Percentiles rank a stretch among this genome's conserved stretches.
Evolutionary conservation across 148 eudicot species (phyloP).

Genomic region (Arbutus unedo): DNA sequence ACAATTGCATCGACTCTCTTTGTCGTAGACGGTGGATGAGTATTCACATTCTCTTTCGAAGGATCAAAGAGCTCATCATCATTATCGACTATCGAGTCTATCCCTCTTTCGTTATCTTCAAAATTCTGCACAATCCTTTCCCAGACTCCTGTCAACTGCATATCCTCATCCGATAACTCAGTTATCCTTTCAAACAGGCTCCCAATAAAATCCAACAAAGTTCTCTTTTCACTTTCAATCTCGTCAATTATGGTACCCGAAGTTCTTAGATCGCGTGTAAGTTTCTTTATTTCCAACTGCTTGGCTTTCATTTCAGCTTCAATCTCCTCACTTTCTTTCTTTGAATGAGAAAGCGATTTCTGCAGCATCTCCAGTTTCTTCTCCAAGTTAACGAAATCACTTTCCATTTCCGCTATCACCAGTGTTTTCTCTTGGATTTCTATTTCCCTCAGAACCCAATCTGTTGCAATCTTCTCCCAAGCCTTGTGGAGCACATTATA

Average conservation of each 20-base stretch:
- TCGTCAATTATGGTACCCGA: not conserved
- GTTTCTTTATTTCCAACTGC: conserved; percentile 15
- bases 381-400: conserved; percentile 23
- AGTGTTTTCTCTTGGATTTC: conserved; percentile 38
- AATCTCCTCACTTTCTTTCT: conserved; percentile 11
- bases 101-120: conserved; percentile 15
- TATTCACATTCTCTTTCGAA: conserved; percentile 46
- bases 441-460: conserved; percentile 32
- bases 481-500: conserved; percentile 30
- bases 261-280: conserved; percentile 6
- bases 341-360: conserved; percentile 16
- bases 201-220: conserved; percentile 23
- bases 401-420: conserved; percentile 36
- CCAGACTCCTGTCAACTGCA: conserved; percentile 30
- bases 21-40: conserved; percentile 21
- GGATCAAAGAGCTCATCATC: conserved; percentile 29
- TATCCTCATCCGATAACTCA: conserved; percentile 33
- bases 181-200: conserved; percentile 25
- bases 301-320: conserved; percentile 22
- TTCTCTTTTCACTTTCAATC: conserved; percentile 22
- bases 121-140: conserved; percentile 32
- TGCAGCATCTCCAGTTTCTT: conserved; percentile 23
- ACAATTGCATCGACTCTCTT: conserved; percentile 40
- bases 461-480: conserved; percentile 39
- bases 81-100: conserved; percentile 20